A percentile compares a stretch with the other conserved stretches of the same genome.
Conservation (phyloP, 192 early-diverging fungal genomes). For the Coemansia reversa region DNA sequence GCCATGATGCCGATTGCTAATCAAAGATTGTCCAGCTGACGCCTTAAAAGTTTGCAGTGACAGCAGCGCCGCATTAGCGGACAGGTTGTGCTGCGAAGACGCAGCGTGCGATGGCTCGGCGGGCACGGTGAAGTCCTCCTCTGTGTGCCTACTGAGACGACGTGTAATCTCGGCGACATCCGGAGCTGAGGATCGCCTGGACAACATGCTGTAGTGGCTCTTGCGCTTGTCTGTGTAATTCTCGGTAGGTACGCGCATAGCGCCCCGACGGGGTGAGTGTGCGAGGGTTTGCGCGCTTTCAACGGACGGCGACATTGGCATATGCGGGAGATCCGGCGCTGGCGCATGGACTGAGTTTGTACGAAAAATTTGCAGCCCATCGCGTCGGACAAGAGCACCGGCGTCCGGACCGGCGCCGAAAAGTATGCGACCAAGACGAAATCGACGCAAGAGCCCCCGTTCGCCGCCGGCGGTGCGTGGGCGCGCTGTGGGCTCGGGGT, state of each 20-base stretch:
- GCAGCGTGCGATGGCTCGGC: neutral
- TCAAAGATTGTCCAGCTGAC: neutral
- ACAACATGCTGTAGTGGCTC: slow-evolving; percentile 42
- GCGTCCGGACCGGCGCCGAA: slow-evolving; percentile 23
- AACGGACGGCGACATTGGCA: slow-evolving; percentile 3
- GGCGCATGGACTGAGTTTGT: slow-evolving; percentile 38
- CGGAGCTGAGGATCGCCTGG: slow-evolving; percentile 48
- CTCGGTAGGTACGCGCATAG: neutral
- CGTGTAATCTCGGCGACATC: slow-evolving; percentile 31
- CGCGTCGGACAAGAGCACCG: slow-evolving; percentile 3
- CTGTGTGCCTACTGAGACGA: slow-evolving; percentile 22
- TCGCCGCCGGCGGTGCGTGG: slow-evolving; percentile 52
- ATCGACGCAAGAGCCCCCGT: slow-evolving; percentile 37
- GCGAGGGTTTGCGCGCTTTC: slow-evolving; percentile 7
- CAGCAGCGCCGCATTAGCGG: neutral
- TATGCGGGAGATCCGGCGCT: slow-evolving; percentile 11
- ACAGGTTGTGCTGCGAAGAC: neutral
- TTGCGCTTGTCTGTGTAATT: slow-evolving; percentile 19
- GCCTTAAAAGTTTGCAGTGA: neutral
- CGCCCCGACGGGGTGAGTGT: slow-evolving; percentile 2
- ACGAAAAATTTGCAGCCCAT: slow-evolving; percentile 17
- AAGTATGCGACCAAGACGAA: slow-evolving; percentile 49
- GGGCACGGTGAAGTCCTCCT: neutral
- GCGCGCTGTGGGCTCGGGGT: slow-evolving; percentile 20
- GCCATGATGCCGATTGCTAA: neutral